phyloP scores from a whole-genome alignment of 108 stramenopile species.

The Cyclostephanos tholiformis region DNA sequence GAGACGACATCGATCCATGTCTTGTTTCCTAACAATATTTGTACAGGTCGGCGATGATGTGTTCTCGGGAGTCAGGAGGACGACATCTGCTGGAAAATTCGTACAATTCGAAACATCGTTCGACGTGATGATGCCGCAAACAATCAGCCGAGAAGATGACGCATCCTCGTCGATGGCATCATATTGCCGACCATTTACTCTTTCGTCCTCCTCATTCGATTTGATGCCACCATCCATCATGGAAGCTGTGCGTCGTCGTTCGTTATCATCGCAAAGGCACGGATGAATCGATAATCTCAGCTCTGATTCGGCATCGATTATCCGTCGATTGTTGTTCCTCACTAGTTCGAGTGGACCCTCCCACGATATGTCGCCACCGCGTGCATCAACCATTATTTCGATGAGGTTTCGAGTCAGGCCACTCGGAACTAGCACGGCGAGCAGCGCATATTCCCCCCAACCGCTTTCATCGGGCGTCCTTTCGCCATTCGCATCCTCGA shows the following conservation, averaged over 20 bases:
- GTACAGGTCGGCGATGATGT: neutral
- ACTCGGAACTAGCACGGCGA: slow-evolving; percentile 22
- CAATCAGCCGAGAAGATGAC: slow-evolving; percentile 3
- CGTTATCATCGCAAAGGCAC: slow-evolving; percentile 5
- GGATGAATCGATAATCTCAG: slow-evolving; percentile 40
- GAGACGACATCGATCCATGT: slow-evolving; percentile 6
- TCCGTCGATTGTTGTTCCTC: neutral
- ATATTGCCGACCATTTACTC: neutral
- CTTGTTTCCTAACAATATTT: neutral
- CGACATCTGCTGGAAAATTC: slow-evolving; percentile 27
- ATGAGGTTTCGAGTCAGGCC: slow-evolving; percentile 17
- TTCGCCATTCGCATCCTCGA: neutral
- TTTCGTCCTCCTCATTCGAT: slow-evolving; percentile 6
- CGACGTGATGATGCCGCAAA: slow-evolving; percentile 25
- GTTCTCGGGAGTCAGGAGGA: slow-evolving; percentile 17
- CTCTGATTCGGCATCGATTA: slow-evolving; percentile 21
- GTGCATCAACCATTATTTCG: slow-evolving; percentile 3
- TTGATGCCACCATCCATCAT: neutral
- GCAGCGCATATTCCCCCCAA: neutral
- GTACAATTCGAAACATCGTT: slow-evolving; percentile 5
- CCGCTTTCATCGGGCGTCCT: neutral
- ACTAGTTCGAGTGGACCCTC: neutral
- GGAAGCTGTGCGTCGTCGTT: neutral
- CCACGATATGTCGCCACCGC: neutral
- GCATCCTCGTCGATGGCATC: neutral